Conservation (phyloP, 192 early-diverging fungal genomes). For the Coemansia sp. region DNA sequence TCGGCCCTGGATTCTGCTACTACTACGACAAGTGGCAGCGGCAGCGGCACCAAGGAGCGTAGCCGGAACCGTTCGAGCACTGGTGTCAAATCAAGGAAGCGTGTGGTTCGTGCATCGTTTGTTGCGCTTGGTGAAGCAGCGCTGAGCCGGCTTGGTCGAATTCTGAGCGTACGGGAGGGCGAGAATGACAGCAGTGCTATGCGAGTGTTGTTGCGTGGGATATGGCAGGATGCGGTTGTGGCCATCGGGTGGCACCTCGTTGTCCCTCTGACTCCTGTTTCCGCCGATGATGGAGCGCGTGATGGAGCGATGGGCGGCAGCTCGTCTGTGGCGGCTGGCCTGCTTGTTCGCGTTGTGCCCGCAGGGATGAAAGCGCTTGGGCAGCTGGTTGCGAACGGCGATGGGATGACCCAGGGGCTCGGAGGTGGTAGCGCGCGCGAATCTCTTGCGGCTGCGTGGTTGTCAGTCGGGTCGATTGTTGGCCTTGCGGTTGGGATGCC, state of each 20-base stretch:
- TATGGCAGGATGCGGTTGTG: conserved; percentile 31
- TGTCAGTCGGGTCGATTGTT: conserved; percentile 25
- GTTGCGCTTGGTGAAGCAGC: conserved; percentile 29
- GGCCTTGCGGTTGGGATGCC: conserved; percentile 16
- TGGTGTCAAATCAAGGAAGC: conserved; percentile 9
- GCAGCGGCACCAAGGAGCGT: background rate
- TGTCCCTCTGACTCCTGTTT: background rate
- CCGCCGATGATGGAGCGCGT: background rate
- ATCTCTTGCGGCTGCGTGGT: conserved; percentile 28
- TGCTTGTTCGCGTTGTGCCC: conserved; percentile 36
- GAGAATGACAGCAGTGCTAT: background rate
- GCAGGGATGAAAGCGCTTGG: conserved; percentile 23
- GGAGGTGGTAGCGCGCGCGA: background rate
- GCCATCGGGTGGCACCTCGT: conserved; percentile 48
- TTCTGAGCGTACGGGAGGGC: conserved; percentile 1
- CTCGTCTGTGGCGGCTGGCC: conserved; percentile 6
- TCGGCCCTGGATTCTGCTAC: background rate
- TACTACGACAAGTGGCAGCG: background rate
- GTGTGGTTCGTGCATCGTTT: conserved; percentile 16
- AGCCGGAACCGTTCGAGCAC: background rate
- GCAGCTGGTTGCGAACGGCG: background rate
- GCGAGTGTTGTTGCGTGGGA: conserved; percentile 22
- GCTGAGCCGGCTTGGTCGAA: conserved; percentile 12
- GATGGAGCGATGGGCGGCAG: background rate
- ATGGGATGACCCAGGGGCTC: background rate